Percentiles rank a stretch among this genome's conserved stretches.
These are phyloP conservation scores for Coemansia sp. DNA, from an alignment of 192 early-diverging fungal genomes.

Conservation along the genomic window DNA sequence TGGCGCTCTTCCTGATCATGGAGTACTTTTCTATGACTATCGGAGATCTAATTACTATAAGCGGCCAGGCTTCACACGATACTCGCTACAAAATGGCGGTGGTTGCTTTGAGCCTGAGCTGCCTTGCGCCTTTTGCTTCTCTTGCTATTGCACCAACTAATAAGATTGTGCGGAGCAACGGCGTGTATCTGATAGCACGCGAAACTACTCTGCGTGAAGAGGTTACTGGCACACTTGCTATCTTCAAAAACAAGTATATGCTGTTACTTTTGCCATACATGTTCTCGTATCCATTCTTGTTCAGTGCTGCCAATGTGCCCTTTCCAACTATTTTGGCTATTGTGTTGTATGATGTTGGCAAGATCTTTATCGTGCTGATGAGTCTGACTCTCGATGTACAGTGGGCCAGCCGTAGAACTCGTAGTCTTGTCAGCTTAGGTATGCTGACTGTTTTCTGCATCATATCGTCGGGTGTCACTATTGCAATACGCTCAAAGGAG, in stretches of 20 bases:
- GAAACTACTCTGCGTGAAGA: constrained; percentile 20
- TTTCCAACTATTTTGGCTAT: constrained; percentile 25
- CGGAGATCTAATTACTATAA: constrained; percentile 28
- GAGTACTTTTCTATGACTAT: constrained; percentile 36
- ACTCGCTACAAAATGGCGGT: constrained; percentile 17
- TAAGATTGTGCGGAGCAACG: constrained; percentile 37
- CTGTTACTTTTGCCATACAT: constrained; percentile 26
- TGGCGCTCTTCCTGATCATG: constrained; percentile 23
- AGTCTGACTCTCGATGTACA: constrained; percentile 37
- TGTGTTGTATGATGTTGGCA: constrained; percentile 36
- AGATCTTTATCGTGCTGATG: constrained; percentile 28
- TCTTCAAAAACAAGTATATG: constrained; percentile 31
- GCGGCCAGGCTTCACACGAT: constrained; percentile 9
- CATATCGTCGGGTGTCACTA: constrained; percentile 13
- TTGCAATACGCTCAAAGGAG: constrained; percentile 3
- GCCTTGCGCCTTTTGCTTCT: constrained; percentile 27
- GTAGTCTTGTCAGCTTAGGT: constrained; percentile 17
- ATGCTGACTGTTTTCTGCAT: constrained; percentile 12
- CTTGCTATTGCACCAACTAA: constrained; percentile 29
- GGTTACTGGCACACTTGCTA: constrained; percentile 11
- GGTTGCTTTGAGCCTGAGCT: constrained; percentile 14
- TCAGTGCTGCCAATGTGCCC: constrained; percentile 25
- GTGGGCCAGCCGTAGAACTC: constrained; percentile 26
- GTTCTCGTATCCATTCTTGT: constrained; percentile 37
- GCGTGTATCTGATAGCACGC: constrained; percentile 37